These are phyloP conservation scores for Angomonas deanei DNA, from an alignment of 208 protist genomes.

Conservation along the genomic window DNA sequence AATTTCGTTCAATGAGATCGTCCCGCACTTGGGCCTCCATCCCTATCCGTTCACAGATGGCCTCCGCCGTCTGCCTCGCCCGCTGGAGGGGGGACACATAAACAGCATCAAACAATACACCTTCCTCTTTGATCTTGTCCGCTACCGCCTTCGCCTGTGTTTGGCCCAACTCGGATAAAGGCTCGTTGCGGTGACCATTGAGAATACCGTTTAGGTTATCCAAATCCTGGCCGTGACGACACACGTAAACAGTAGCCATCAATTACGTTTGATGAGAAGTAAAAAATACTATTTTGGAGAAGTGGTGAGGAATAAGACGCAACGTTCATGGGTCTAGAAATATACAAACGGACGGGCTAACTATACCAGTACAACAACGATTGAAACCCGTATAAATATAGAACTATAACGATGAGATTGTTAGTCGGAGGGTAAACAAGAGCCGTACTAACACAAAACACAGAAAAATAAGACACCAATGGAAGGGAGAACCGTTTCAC, in stretches of 20 bases:
- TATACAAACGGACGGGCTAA: too few relatives aligned
- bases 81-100: slow-evolving; percentile 73
- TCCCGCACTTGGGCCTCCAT: slow-evolving; percentile 32
- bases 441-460: too few relatives aligned
- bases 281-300: slow-evolving; percentile 3
- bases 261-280: not conserved
- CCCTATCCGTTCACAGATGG: slow-evolving; percentile 37
- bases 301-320: too few relatives aligned
- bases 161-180: slow-evolving; percentile 61
- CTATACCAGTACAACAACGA: too few relatives aligned
- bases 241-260: slow-evolving; percentile 68
- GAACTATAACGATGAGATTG: too few relatives aligned
- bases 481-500: not conserved
- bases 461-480: not conserved
- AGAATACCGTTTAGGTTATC: slow-evolving; percentile 78
- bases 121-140: slow-evolving; percentile 30
- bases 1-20: slow-evolving; percentile 86
- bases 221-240: slow-evolving; percentile 87
- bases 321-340: too few relatives aligned
- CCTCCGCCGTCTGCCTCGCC: slow-evolving; percentile 56
- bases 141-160: slow-evolving; percentile 61
- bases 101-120: slow-evolving; percentile 51
- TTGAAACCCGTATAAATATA: too few relatives aligned
- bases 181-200: slow-evolving; percentile 82
- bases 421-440: too few relatives aligned